Evolutionary conservation across 1,284 basidiomycete species (phyloP), one percentile per base, ranked within the genome.

Genomic region (Cutaneotrichosporon cutaneum): DNA sequence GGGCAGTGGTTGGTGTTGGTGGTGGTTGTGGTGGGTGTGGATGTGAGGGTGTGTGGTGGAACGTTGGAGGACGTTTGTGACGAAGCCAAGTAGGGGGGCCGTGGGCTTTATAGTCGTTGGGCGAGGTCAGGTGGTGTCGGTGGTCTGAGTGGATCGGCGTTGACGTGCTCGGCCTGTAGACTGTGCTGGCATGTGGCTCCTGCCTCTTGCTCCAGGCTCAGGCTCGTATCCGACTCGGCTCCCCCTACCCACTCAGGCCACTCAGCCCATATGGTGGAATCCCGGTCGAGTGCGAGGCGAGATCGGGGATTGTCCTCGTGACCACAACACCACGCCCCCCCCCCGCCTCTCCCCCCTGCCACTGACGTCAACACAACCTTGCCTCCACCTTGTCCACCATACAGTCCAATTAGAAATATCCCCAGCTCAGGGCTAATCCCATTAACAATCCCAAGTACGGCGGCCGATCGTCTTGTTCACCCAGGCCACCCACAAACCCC

Each of bases 1-100:
- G 65, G 48, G 53, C 56, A 52, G 35, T 63, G 5, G 64, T 42
- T 56, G 53, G 14, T 26, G 16, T 16, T 45, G 52, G 52, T 58
- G 10, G 54, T 58, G 39, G 51, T 14, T 48, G 13, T 39, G 24
- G 30, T 14, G 54, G 39, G 35, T 30, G 44, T 47, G 55, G 54
- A 21, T 50, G 53, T 26, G 36, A 39, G 39, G n/a, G n/a, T n/a
- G n/a, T n/a, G n/a, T n/a, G n/a, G n/a, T n/a, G n/a, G n/a, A n/a
- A 44, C 35, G 30, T 30, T 56, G 54, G 26, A 53, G 42, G 51
- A 32, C 18, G 50, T 27, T 33, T 27, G 27, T 51, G 55, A 54
- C 18, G 27, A 39, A 27, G 14, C 9, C 27, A 52, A 52, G 18
- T 30, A 9, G 30, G 16, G 39, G 26, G 24, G 14, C 13, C 16